Conservation (phyloP, 2,329 filamentous ascomycete species). For the Exophiala xenobiotica region DNA sequence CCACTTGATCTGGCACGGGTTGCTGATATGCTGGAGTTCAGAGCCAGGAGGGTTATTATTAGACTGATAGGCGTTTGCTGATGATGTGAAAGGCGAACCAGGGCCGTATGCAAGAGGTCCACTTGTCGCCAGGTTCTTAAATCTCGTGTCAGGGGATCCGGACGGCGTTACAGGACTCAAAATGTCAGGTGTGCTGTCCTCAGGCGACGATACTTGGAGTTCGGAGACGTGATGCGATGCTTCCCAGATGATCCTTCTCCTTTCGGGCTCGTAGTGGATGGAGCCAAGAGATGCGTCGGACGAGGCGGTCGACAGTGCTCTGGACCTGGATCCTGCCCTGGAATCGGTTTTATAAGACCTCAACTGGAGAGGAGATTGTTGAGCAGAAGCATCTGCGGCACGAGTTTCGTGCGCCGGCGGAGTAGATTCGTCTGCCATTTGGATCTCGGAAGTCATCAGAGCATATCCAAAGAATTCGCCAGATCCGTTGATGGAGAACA, state of each 20-base stretch:
- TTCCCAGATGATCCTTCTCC: conserved; percentile 20
- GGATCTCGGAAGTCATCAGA: conserved; percentile 20
- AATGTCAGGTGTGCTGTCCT: background rate
- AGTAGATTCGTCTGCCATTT: background rate
- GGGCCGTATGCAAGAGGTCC: background rate
- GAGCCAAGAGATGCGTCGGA: conserved; percentile 15
- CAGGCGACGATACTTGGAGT: background rate
- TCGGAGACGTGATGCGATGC: conserved; percentile 2
- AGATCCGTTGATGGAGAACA: conserved; percentile 24
- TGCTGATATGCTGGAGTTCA: conserved; percentile 14
- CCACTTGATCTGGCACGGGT: conserved; percentile 22
- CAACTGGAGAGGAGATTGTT: background rate
- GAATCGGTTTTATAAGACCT: background rate
- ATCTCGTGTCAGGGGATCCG: background rate
- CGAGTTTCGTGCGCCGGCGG: background rate
- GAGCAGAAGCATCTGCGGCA: background rate
- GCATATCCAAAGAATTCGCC: conserved; percentile 21
- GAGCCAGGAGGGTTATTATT: conserved; percentile 1
- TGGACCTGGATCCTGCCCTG: background rate
- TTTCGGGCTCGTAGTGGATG: conserved; percentile 19
- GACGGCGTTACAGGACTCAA: background rate
- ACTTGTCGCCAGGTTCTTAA: background rate
- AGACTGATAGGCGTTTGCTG: background rate
- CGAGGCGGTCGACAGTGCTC: conserved; percentile 10
- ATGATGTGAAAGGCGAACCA: background rate